A percentile compares a stretch with the other conserved stretches of the same genome.
Conservation (phyloP, 441 rosid genomes). For the Adansonia grandidieri region DNA sequence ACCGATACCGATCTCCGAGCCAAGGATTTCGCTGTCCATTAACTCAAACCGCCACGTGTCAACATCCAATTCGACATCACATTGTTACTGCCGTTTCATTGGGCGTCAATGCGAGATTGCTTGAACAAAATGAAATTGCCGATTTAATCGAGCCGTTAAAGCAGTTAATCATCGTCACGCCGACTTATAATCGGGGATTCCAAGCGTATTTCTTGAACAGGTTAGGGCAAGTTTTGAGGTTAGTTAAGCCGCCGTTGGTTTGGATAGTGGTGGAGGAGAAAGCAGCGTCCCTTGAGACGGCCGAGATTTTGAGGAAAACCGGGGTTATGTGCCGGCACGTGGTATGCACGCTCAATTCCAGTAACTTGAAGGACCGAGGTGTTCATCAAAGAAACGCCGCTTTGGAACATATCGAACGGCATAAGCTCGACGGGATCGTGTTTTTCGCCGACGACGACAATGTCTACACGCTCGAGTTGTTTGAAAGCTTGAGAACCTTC, state of each 20-base stretch:
- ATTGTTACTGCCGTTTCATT: constrained; percentile 43
- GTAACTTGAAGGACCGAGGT: constrained; percentile 71
- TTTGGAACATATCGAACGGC: constrained; percentile 78
- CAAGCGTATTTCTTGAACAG: constrained; percentile 81
- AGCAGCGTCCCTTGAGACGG: constrained; percentile 76
- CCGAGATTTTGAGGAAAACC: constrained; percentile 77
- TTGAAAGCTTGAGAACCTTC: constrained; percentile 68
- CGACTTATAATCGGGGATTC: constrained; percentile 78
- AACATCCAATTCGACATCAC: constrained; percentile 42
- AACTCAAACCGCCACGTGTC: constrained; percentile 60
- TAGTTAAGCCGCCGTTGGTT: constrained; percentile 77
- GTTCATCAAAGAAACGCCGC: constrained; percentile 86
- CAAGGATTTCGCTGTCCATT: constrained; percentile 55
- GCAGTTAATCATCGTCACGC: constrained; percentile 79
- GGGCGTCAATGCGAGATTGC: constrained; percentile 34
- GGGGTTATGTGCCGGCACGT: constrained; percentile 92
- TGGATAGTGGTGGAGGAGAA: constrained; percentile 92
- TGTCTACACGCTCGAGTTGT: constrained; percentile 72
- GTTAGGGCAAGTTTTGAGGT: constrained; percentile 73
- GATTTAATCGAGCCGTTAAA: constrained; percentile 51
- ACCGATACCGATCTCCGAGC: constrained; percentile 45
- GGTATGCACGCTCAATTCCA: constrained; percentile 58
- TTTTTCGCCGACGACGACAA: constrained; percentile 96
- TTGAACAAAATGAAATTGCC: constrained; percentile 16
- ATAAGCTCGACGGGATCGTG: constrained; percentile 82